phyloP scores from a whole-genome alignment of 768 basidiomycete species.

The Mycena galericulata region DNA sequence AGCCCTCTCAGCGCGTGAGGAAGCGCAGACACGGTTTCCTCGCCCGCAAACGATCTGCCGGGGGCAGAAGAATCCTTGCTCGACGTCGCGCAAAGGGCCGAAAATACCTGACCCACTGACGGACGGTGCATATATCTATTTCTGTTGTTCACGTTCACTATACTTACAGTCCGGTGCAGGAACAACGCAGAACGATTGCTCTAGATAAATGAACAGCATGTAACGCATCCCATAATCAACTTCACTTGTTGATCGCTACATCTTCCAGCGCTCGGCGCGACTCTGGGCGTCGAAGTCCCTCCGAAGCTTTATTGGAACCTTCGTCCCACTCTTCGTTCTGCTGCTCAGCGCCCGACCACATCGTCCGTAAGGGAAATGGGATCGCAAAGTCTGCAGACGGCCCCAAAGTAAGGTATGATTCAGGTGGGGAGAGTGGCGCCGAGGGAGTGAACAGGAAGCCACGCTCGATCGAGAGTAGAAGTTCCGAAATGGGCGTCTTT shows the following conservation, averaged over 20 bases:
- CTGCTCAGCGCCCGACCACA: constrained; percentile 19
- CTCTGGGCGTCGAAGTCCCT: constrained; percentile 30
- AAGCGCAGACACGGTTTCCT: constrained; percentile 96
- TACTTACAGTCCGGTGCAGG: neutral
- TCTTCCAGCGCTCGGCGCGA: constrained; percentile 36
- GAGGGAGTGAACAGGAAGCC: constrained; percentile 77
- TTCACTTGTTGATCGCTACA: constrained; percentile 35
- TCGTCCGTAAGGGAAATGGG: constrained; percentile 30
- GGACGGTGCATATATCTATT: constrained; percentile 26
- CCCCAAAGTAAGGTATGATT: constrained; percentile 50
- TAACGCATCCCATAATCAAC: constrained; percentile 20
- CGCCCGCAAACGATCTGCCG: constrained; percentile 72
- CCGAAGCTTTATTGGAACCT: constrained; percentile 25
- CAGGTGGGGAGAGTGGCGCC: constrained; percentile 71
- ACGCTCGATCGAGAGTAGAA: constrained; percentile 71
- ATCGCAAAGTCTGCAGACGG: constrained; percentile 27
- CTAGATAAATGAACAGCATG: constrained; percentile 23
- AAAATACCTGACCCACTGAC: constrained; percentile 83
- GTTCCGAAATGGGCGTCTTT: constrained; percentile 74
- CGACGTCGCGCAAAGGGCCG: constrained; percentile 83
- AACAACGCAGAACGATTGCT: constrained; percentile 9
- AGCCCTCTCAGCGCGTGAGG: constrained; percentile 93
- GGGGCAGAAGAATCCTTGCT: constrained; percentile 79
- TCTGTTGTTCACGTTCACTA: too few relatives aligned
- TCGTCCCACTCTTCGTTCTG: constrained; percentile 20